Conservation (phyloP, 1,139 yeast species). For the Yamadazyma membranifaciens region DNA sequence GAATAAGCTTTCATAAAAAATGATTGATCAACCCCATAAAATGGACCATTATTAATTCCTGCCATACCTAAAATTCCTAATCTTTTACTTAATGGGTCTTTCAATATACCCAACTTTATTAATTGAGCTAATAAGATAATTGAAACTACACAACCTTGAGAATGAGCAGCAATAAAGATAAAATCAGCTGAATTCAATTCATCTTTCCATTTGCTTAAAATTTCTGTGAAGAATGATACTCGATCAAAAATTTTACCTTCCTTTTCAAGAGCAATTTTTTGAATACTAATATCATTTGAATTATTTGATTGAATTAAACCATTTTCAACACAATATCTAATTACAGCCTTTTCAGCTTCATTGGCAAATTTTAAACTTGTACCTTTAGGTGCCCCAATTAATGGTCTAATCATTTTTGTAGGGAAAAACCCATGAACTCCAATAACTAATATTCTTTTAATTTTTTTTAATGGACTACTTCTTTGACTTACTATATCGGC, state of each 20-base stretch:
- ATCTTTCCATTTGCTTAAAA: constrained; percentile 67
- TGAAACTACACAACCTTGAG: constrained; percentile 94
- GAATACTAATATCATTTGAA: constrained; percentile 57
- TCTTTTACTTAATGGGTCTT: constrained; percentile 44
- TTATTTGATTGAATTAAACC: constrained; percentile 39
- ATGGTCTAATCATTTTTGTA: constrained; percentile 68
- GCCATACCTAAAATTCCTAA: constrained; percentile 91
- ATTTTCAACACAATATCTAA: constrained; percentile 67
- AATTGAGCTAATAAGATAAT: constrained; percentile 72
- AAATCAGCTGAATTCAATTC: constrained; percentile 79
- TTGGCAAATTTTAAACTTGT: constrained; percentile 45
- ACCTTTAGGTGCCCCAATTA: constrained; percentile 47
- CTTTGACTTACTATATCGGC: constrained; percentile 31
- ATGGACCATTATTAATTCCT: constrained; percentile 91
- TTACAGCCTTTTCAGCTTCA: constrained; percentile 78
- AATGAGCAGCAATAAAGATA: constrained; percentile 86
- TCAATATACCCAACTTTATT: constrained; percentile 66
- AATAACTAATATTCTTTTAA: constrained; percentile 65
- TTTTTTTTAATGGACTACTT: constrained; percentile 32
- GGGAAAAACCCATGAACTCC: constrained; percentile 67
- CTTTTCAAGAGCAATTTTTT: constrained; percentile 87
- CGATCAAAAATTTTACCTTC: constrained; percentile 89
- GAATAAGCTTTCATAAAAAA: constrained; percentile 84
- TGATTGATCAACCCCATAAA: constrained; percentile 83
- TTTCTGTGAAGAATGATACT: constrained; percentile 74